A percentile compares a stretch with the other conserved stretches of the same genome.
Evolutionary conservation across 306 rosid species (phyloP).

Genomic region (Inga leiocalycina): DNA sequence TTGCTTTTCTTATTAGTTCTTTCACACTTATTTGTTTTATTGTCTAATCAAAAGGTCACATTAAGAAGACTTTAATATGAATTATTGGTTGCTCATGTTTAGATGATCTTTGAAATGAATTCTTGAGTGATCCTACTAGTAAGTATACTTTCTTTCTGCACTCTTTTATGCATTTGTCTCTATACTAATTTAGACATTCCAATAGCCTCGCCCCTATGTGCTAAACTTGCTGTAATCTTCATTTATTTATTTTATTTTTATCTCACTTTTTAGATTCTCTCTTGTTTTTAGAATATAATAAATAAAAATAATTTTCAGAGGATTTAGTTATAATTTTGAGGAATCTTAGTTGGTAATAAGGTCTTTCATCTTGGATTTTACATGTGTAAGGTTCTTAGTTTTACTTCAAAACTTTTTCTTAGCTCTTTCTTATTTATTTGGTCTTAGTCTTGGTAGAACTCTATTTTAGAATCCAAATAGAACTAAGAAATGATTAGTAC

Average conservation of each 20-base stretch:
- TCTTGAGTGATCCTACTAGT: background rate
- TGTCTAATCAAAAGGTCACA: background rate
- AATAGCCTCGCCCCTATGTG: background rate
- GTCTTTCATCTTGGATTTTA: background rate
- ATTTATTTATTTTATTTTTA: no score
- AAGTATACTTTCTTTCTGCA: slow-evolving; percentile 7
- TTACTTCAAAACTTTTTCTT: background rate
- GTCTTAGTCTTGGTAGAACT: background rate
- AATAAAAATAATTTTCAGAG: background rate
- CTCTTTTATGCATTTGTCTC: slow-evolving; percentile 4
- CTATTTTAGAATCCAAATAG: background rate
- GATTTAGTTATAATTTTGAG: background rate
- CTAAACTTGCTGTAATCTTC: background rate
- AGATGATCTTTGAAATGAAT: background rate
- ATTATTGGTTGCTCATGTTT: background rate
- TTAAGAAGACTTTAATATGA: background rate
- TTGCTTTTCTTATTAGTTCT: background rate
- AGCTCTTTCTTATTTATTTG: background rate
- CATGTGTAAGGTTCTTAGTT: background rate
- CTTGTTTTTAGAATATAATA: background rate
- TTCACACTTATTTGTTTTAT: background rate
- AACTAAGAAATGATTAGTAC: background rate
- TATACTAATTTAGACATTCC: background rate
- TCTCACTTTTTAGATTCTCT: background rate
- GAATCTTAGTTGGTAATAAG: background rate